Conservation (phyloP, 257 asterid species). For the Primulina huaijiensis region DNA sequence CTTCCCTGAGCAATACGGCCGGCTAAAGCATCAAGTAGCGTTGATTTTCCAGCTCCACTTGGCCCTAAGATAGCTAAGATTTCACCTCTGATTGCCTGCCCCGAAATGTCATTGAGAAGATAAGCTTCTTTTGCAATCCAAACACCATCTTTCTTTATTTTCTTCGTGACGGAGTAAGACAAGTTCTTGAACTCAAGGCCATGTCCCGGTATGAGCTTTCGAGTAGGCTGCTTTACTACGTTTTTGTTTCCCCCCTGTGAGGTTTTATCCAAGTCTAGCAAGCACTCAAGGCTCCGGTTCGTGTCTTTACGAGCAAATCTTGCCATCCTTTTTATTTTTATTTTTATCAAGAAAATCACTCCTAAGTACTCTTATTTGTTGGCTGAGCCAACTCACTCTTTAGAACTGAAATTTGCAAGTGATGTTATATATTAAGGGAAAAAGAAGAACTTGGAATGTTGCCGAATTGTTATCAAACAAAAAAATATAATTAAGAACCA, state of each 20-base stretch:
- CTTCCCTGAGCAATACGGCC: constrained; percentile 87
- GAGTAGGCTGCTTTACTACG: constrained; percentile 30
- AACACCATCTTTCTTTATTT: constrained; percentile 66
- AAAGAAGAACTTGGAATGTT: too few species aligned
- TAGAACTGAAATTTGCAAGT: neutral
- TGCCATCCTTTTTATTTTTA: constrained; percentile 38
- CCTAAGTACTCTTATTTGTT: neutral
- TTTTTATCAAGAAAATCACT: neutral
- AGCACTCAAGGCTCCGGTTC: constrained; percentile 52
- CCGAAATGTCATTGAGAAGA: constrained; percentile 75
- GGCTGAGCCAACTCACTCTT: neutral
- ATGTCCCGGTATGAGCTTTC: constrained; percentile 63
- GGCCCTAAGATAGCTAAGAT: constrained; percentile 90
- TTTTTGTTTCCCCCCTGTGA: constrained; percentile 29
- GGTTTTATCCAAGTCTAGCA: constrained; percentile 55
- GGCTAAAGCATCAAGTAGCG: constrained; percentile 84
- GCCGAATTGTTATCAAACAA: too few species aligned
- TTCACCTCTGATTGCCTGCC: constrained; percentile 76
- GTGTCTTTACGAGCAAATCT: constrained; percentile 31
- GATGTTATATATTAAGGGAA: too few species aligned
- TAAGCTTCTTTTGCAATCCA: constrained; percentile 69
- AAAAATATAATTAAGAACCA: too few species aligned
- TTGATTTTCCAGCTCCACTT: constrained; percentile 89
- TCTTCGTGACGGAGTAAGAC: constrained; percentile 65
- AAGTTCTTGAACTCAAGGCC: constrained; percentile 73